Base-by-base conservation (phyloP, 2,329 filamentous ascomycete genomes). In the Neofusicoccum parvum region DNA sequence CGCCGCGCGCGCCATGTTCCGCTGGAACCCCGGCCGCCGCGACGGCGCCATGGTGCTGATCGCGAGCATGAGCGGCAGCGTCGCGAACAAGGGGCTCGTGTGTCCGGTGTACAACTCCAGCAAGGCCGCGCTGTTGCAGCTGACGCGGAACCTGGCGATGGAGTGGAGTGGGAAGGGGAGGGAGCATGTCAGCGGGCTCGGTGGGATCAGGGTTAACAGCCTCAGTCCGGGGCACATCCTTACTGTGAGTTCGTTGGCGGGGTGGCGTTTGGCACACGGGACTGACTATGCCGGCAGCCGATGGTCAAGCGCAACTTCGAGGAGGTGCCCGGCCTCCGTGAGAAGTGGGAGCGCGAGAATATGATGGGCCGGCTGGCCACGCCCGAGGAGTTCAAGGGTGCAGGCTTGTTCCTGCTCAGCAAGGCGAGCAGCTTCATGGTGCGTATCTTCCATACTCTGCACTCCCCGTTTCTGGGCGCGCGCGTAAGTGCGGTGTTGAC, bases 221-320 rank as follows among this genome's bases (percentile, higher is more conserved):
- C 84, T 94, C 64, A 92, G 89, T 32, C 90, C 91, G 0, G 91
- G 91, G 27, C 92, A 92, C 74, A 92, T 92, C 72, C 83, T 90
- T 34, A 93, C 90, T 2, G 62, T 64, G n/a, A 34, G 62, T 36
- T 5, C 20, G 3, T 15, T 14, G 3, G 5, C 32, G 36, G n/a
- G 15, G 27, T 32, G 23, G 23, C 23, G 23, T 23, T 23, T 23
- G 23, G 23, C 23, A 23, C 23, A 23, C 23, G 23, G 3, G 23
- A 3, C 23, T 23, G 23, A 23, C 23, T 23, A 23, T 23, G 3
- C 23, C 23, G 23, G 23, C 23, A 23, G 62, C 87, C 90, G 10
- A 96, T 96, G 92, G 91, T 94, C 1, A 85, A 91, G 74, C 85
- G 86, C 66, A 86, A 96, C 45, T 94, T 96, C 72, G 85, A 88